Conservation (phyloP, 306 rosid genomes). For the Bauhinia variegata region DNA sequence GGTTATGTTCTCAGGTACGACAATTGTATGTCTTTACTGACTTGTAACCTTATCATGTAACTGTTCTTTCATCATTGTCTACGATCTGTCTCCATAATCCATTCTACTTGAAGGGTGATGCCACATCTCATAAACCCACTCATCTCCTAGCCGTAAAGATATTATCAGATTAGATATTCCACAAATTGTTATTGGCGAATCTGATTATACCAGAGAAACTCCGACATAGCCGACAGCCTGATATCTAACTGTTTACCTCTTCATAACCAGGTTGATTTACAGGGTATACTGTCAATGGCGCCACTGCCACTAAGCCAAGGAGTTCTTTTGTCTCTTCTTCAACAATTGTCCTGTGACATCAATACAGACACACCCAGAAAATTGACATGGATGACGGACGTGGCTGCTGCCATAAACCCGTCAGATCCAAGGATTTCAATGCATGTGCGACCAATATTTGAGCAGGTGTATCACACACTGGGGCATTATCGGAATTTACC, state of each 20-base stretch:
- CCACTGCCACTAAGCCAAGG: constrained; percentile 80
- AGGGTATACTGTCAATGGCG: constrained; percentile 49
- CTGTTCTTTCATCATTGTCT: too few relatives aligned
- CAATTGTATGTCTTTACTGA: constrained; percentile 5
- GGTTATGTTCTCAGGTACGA: constrained; percentile 80
- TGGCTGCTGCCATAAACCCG: constrained; percentile 63
- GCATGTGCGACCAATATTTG: constrained; percentile 54
- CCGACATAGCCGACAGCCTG: constrained; percentile 18
- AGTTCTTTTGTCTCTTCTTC: constrained; percentile 73
- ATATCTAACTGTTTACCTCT: constrained; percentile 20
- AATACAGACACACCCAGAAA: constrained; percentile 52
- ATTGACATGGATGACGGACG: constrained; percentile 72
- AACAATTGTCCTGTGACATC: constrained; percentile 64
- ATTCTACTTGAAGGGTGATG: constrained; percentile 10
- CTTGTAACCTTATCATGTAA: neutral
- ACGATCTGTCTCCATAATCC: constrained; percentile 3
- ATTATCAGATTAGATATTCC: neutral
- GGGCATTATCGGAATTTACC: constrained; percentile 54
- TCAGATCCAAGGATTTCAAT: constrained; percentile 54
- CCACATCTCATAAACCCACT: constrained; percentile 18
- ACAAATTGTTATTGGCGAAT: constrained; percentile 21
- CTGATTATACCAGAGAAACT: constrained; percentile 12
- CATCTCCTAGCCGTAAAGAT: neutral
- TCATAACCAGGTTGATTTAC: constrained; percentile 62
- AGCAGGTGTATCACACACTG: constrained; percentile 59